Conservation (phyloP, 768 basidiomycete species). For the Collybia mongolica region DNA sequence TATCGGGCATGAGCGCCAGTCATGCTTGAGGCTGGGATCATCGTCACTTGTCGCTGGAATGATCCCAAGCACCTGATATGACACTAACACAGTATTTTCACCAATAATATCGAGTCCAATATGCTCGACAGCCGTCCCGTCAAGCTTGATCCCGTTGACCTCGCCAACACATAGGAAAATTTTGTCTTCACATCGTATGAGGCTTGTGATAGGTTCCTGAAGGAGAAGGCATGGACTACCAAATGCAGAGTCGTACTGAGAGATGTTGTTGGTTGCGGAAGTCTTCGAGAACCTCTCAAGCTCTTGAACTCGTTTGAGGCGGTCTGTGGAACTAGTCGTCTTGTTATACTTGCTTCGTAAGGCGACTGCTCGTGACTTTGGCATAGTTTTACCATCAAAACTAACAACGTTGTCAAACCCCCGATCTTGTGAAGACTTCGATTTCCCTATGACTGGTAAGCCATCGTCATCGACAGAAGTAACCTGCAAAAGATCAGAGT, state of each 20-base stretch:
- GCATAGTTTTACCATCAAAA: background rate
- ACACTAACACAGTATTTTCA: slow-evolving; percentile 15
- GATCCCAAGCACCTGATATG: slow-evolving; percentile 23
- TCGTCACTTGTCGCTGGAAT: slow-evolving; percentile 16
- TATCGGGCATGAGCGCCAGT: slow-evolving; percentile 23
- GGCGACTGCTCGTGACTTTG: background rate
- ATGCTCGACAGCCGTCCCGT: slow-evolving; percentile 12
- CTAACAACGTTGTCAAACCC: no score
- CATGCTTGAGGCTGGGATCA: slow-evolving; percentile 14
- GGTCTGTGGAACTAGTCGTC: background rate
- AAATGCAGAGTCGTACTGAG: background rate
- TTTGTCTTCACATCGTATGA: slow-evolving; percentile 18
- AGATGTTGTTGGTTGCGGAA: background rate
- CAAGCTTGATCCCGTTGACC: slow-evolving; percentile 20
- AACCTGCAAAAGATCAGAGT: no score
- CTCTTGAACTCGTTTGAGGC: slow-evolving; percentile 1
- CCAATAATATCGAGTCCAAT: slow-evolving; percentile 14
- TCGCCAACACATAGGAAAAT: slow-evolving; percentile 27
- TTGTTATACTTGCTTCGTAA: background rate
- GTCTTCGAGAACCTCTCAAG: background rate
- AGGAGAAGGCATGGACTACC: slow-evolving; percentile 1
- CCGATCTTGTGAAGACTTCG: no score
- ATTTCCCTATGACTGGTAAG: no score
- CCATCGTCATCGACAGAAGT: no score
- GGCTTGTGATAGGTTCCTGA: slow-evolving; percentile 21